Evolutionary conservation across 495 filamentous ascomycete species (phyloP), one percentile per base, ranked within the genome.

Genomic region (Lepraria neglecta): DNA sequence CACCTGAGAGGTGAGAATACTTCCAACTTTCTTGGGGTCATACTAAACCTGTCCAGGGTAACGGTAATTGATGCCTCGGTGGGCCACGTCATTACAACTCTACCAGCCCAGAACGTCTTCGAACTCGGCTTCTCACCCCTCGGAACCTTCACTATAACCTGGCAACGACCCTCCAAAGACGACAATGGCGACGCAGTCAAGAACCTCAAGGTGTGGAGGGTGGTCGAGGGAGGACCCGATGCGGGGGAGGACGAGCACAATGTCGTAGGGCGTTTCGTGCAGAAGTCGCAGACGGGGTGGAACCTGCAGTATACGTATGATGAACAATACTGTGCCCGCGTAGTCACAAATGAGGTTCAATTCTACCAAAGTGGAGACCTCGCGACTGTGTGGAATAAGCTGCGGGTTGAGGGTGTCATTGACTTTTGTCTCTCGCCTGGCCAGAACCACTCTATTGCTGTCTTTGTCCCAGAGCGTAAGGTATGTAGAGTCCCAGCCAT

Each of bases 181-280:
- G 92, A 90, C 72, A 85, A 88, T 60, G 95, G 95, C 44, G 88
- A 95, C 71, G 89, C 95, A 24, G 82, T 83, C 52, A 96, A 96
- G 83, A 98, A 98, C 72, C 78, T 97, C 61, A 97, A 97, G 79
- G 86, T 98, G 66, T 98, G 95, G 95, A 82, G 83, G 69, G 88
- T 87, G 40, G 72, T 87, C 56, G 86, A 84, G 65, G 75, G 69
- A 42, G 68, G 53, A 35, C 21, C 42, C 28, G 59, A 65, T 44
- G 24, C 47, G 15, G 66, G 62, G n/a, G 65, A 69, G 46, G 68
- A 64, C 47, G 86, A 90, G 67, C 84, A 87, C 67, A 75, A 82
- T 68, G 82, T 90, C n/a, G 82, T 96, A 40, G 91, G 91, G 61
- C 78, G 82, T 64, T 98, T 91, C 69, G 94, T 98, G 65, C 92